Evolutionary conservation across 495 filamentous ascomycete genomes (phyloP), one percentile per base, ranked within the genome.

Genomic region (Neurospora tetrasperma): DNA sequence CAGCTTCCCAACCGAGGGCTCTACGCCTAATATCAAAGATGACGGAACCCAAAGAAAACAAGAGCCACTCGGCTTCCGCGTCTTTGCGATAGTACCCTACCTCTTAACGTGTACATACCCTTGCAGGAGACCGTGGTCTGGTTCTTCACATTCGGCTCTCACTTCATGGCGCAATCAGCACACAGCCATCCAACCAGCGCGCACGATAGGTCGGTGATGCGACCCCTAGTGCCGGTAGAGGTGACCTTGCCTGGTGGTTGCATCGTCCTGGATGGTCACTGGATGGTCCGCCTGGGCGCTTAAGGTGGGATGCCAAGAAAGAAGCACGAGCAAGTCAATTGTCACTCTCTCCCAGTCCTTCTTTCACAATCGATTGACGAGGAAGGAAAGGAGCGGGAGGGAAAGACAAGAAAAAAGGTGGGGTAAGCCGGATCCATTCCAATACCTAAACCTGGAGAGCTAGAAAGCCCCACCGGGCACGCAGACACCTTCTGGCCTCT

Each of bases 261-360:
- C 54, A 35, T 35, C 27, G 54, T 62, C 54, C 54, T 62, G 54
- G 54, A 62, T 71, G 27, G 70, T 35, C 62, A 74, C 69, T 70
- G 40, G 48, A 40, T 74, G 70, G 48, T 69, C 46, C 12, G 68
- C 73, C 20, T 75, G 69, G 77, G 77, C 77, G 77, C 77, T 78
- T 78, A 78, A 76, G 66, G 76, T 75, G 76, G 71, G 71, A 76
- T 78, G 75, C 18, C 70, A 70, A 41, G 35, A 70, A 54, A 23
- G 46, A 54, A 54, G 20, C 46, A 27, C 11, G 46, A 71, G 43
- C 38, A 46, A n/a, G 70, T 14, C 10, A 62, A 62, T 23, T 18
- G 54, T 62, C 54, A 62, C 54, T 31, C 54, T 62, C 31, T 31
- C 27, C 27, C 27, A 31, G 27, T 31, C 27, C 27, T 31, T 31